These are phyloP conservation scores for Stygiomarasmius scandens DNA, from an alignment of 1,284 basidiomycete species.

Conservation along the genomic window DNA sequence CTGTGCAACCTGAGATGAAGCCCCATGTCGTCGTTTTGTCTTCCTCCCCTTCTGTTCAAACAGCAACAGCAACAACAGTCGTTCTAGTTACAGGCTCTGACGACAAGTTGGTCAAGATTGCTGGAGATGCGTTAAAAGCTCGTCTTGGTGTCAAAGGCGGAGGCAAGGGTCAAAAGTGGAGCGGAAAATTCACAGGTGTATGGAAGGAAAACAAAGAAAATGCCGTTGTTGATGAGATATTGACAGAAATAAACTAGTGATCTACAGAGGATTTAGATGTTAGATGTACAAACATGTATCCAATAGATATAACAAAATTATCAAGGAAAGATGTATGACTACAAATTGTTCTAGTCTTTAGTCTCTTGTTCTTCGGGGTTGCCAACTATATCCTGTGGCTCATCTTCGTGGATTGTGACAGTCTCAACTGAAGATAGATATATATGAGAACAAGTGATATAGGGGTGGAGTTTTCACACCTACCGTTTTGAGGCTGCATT, in stretches of 20 bases:
- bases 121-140: conserved; percentile 59
- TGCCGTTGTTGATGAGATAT: conserved; percentile 41
- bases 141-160: conserved; percentile 65
- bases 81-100: conserved; percentile 65
- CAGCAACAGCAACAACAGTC: conserved; percentile 49
- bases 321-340: neutral
- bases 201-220: conserved; percentile 52
- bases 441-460: neutral
- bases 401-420: conserved; percentile 2
- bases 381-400: neutral
- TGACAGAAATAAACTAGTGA: conserved; percentile 28
- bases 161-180: conserved; percentile 67
- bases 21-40: conserved; percentile 59
- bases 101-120: conserved; percentile 59
- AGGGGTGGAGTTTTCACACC: neutral
- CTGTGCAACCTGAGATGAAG: conserved; percentile 24
- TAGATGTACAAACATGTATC: neutral
- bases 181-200: conserved; percentile 62
- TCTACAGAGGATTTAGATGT: neutral
- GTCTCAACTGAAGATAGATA: neutral
- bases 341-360: neutral
- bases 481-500: conserved; percentile 2
- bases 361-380: neutral
- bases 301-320: neutral
- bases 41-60: conserved; percentile 62